phyloP scores from a whole-genome alignment of 306 rosid species.

The Echinosophora koreensis region DNA sequence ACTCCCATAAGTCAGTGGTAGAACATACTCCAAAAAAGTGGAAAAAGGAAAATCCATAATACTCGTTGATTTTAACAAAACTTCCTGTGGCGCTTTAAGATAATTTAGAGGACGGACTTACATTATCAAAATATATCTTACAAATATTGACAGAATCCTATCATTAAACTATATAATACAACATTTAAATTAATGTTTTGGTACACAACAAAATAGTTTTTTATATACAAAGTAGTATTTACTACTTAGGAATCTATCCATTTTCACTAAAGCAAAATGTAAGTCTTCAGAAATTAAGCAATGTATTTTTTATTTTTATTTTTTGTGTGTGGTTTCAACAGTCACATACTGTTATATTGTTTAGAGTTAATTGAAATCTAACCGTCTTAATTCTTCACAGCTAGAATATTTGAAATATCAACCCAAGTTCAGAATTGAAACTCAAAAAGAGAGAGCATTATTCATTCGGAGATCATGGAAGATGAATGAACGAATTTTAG shows the following conservation, averaged over 20 bases:
- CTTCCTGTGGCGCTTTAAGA: background rate
- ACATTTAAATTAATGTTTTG: too few species aligned
- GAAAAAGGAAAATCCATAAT: background rate
- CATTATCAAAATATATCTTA: background rate
- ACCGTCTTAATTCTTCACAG: too few species aligned
- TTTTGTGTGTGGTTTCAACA: too few species aligned
- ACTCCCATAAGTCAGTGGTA: background rate
- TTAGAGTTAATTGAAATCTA: too few species aligned
- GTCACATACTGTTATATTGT: too few species aligned
- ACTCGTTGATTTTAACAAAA: background rate
- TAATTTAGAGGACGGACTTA: background rate
- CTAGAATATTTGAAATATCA: too few species aligned
- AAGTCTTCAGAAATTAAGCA: background rate
- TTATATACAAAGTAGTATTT: too few species aligned
- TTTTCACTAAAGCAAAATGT: background rate
- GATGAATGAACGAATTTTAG: background rate
- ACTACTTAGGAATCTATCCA: background rate
- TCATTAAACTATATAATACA: too few species aligned
- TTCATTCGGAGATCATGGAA: background rate
- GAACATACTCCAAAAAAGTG: background rate
- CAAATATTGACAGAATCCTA: background rate
- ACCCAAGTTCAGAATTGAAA: too few species aligned
- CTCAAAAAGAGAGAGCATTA: too few species aligned
- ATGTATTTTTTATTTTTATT: background rate
- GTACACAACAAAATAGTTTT: too few species aligned